Percentiles rank a stretch among this genome's conserved stretches.
phyloP scores from a whole-genome alignment of 2,329 filamentous ascomycete species.

The Penicillium sp. region DNA sequence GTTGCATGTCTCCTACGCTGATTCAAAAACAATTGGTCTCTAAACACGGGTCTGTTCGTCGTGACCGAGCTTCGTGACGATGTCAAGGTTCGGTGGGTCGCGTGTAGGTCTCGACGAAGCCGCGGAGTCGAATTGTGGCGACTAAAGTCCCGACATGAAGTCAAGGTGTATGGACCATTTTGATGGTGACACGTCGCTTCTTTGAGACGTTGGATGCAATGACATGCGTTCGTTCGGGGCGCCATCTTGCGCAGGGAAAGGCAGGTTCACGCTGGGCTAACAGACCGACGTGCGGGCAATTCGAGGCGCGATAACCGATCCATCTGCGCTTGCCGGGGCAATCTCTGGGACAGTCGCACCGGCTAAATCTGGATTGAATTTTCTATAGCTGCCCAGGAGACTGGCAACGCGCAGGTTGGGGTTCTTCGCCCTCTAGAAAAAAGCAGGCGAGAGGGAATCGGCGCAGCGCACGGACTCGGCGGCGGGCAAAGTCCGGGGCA shows the following conservation, averaged over 20 bases:
- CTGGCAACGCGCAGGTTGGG: background rate
- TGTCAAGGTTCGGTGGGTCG: constrained; percentile 2
- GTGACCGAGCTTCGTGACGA: background rate
- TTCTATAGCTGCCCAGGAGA: background rate
- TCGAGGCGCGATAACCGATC: background rate
- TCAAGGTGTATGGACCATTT: background rate
- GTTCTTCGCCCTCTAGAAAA: background rate
- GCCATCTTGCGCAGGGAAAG: constrained; percentile 15
- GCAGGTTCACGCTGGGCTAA: constrained; percentile 6
- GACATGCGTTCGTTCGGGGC: constrained; percentile 14
- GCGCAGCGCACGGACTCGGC: constrained; percentile 6
- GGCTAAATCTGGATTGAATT: too few relatives aligned
- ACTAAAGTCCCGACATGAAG: background rate
- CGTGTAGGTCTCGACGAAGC: constrained; percentile 8
- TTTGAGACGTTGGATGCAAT: constrained; percentile 11
- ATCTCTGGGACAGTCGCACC: background rate
- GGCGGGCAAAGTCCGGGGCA: constrained; percentile 7
- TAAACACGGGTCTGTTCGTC: background rate
- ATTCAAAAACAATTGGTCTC: background rate
- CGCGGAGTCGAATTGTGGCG: background rate
- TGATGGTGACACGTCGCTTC: background rate
- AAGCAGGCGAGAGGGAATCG: constrained; percentile 4
- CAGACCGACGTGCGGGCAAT: background rate
- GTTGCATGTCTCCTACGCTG: background rate
- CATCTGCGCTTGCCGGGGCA: constrained; percentile 1